These are phyloP conservation scores for Cyclocybe aegerita DNA, from an alignment of 768 basidiomycete genomes.

Conservation along the genomic window DNA sequence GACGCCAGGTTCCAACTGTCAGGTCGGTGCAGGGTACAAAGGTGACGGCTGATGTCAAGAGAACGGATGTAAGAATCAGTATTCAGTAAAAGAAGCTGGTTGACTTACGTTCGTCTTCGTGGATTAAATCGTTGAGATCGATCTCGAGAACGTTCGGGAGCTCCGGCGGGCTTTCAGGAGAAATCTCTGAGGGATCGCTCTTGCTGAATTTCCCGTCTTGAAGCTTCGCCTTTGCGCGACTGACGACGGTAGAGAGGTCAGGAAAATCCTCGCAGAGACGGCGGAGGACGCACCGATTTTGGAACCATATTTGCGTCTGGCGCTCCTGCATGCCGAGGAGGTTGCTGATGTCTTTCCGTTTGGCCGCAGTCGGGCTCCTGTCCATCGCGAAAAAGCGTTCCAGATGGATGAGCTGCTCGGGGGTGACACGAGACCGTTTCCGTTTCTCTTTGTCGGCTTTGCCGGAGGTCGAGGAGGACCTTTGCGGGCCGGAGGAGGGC, in stretches of 20 bases:
- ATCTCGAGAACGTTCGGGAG: conserved; percentile 51
- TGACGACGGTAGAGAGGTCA: conserved; percentile 23
- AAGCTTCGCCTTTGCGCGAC: conserved; percentile 81
- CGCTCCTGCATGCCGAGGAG: conserved; percentile 81
- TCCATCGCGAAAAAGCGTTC: conserved; percentile 70
- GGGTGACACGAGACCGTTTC: conserved; percentile 77
- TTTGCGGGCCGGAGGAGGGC: conserved; percentile 33
- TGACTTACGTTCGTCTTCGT: conserved; percentile 74
- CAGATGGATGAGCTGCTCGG: conserved; percentile 75
- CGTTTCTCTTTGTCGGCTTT: conserved; percentile 30
- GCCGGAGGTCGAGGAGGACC: conserved; percentile 28
- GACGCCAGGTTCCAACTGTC: conserved; percentile 76
- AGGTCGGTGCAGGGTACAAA: conserved; percentile 77
- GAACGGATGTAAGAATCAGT: not conserved
- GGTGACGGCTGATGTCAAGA: conserved; percentile 51
- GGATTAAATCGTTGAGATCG: conserved; percentile 64
- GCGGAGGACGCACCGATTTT: conserved; percentile 59
- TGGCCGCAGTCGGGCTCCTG: conserved; percentile 68
- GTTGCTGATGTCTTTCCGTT: conserved; percentile 72
- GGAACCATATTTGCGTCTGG: conserved; percentile 90
- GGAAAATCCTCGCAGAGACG: not conserved
- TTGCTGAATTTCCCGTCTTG: conserved; percentile 51
- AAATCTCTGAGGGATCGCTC: conserved; percentile 33
- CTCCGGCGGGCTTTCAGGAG: conserved; percentile 51
- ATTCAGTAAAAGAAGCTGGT: not conserved